Evolutionary conservation across 2,329 filamentous ascomycete species (phyloP).

Genomic region (Apiospora sp.): DNA sequence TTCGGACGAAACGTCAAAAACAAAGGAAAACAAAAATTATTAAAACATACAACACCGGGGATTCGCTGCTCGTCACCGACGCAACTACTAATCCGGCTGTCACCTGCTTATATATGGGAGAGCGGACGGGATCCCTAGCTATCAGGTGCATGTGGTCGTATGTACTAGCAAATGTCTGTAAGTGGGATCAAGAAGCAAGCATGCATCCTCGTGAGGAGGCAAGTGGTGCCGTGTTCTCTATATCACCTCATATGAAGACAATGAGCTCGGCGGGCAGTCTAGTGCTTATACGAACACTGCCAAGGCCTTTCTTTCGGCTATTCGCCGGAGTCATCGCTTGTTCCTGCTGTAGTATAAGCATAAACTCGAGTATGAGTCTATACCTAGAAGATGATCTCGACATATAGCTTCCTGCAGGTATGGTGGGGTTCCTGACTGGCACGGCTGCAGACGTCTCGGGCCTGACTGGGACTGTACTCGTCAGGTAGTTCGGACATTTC

Average conservation of each 20-base stretch:
- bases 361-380: too few relatives aligned
- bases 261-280: too few relatives aligned
- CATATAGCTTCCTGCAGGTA: not conserved
- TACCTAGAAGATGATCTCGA: not conserved
- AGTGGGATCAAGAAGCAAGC: too few relatives aligned
- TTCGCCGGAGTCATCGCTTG: too few relatives aligned
- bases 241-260: too few relatives aligned
- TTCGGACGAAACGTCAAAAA: constrained; percentile 15
- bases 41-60: constrained; percentile 25
- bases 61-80: constrained; percentile 29
- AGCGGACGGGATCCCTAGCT: constrained; percentile 26
- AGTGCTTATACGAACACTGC: too few relatives aligned
- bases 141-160: constrained; percentile 24
- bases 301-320: too few relatives aligned
- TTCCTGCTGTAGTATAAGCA: not conserved
- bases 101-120: constrained; percentile 24
- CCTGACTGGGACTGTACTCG: not conserved
- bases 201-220: too few relatives aligned
- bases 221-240: too few relatives aligned
- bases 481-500: not conserved
- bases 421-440: too few relatives aligned
- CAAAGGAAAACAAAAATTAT: not conserved
- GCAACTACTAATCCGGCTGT: constrained; percentile 28
- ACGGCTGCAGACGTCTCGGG: not conserved
- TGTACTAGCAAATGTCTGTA: not conserved